A percentile compares a stretch with the other conserved stretches of the same genome.
Conservation (phyloP, 768 basidiomycete genomes). For the Serendipita sp. region DNA sequence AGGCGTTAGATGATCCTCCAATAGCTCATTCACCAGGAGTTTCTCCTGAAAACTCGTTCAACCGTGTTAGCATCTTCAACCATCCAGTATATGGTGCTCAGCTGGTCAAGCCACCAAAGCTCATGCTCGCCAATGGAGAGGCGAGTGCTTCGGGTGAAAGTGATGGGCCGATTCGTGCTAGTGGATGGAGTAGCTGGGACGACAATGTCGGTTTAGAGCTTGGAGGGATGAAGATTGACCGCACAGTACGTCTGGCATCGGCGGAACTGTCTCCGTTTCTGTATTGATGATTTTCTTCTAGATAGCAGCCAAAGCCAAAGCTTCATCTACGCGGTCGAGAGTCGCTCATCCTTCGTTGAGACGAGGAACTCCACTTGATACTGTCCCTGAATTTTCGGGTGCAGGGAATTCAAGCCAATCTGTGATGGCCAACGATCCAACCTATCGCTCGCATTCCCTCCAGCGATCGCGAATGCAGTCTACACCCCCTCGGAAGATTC, state of each 20-base stretch:
- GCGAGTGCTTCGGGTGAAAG: not conserved
- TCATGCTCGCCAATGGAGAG: not conserved
- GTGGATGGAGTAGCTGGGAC: not conserved
- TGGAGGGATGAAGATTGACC: not conserved
- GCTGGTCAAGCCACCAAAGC: not conserved
- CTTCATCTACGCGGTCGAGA: not conserved
- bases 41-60: not conserved
- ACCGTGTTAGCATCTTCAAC: not conserved
- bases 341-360: not conserved
- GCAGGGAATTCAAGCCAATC: not conserved
- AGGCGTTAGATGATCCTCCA: not conserved
- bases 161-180: not conserved
- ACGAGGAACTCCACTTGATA: not conserved
- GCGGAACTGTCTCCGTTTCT: not conserved
- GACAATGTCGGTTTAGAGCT: not conserved
- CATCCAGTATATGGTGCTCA: not conserved
- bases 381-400: not conserved
- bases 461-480: not conserved
- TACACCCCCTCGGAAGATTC: not conserved
- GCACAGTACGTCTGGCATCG: not conserved
- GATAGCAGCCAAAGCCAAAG: not conserved
- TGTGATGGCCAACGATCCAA: too few species aligned
- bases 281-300: not conserved
- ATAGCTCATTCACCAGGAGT: not conserved
- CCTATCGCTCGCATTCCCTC: not conserved